These are phyloP conservation scores for Pisolithus microcarpus DNA, from an alignment of 768 basidiomycete species.

Conservation along the genomic window DNA sequence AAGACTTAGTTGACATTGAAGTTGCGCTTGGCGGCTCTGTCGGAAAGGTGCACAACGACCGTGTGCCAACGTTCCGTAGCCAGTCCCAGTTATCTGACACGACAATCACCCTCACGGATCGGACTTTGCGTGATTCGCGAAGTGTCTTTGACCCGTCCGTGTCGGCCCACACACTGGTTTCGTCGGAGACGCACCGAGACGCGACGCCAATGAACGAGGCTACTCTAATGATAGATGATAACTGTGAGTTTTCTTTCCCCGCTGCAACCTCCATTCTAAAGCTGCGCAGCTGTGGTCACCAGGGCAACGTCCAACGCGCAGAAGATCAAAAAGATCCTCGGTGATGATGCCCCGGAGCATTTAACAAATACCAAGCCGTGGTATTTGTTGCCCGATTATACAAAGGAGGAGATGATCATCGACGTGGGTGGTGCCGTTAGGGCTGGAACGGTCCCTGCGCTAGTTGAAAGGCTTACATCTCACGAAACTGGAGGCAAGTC, in stretches of 20 bases:
- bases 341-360: slow-evolving; percentile 45
- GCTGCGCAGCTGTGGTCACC: slow-evolving; percentile 13
- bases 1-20: slow-evolving; percentile 55
- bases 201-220: slow-evolving; percentile 14
- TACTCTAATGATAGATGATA: slow-evolving; percentile 15
- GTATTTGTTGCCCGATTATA: slow-evolving; percentile 82
- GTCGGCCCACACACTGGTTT: slow-evolving; percentile 20
- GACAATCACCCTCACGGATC: slow-evolving; percentile 27
- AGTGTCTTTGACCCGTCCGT: slow-evolving; percentile 17
- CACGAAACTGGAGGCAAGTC: slow-evolving; percentile 79
- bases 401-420: slow-evolving; percentile 72
- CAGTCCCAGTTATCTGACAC: slow-evolving; percentile 30
- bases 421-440: slow-evolving; percentile 79
- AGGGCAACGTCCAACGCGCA: slow-evolving; percentile 30
- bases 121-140: slow-evolving; percentile 14
- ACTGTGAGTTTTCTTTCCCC: slow-evolving; percentile 12
- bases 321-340: slow-evolving; percentile 67
- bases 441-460: slow-evolving; percentile 78
- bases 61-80: slow-evolving; percentile 23
- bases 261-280: not conserved
- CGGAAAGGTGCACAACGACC: slow-evolving; percentile 23
- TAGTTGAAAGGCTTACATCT: slow-evolving; percentile 85
- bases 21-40: slow-evolving; percentile 40
- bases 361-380: slow-evolving; percentile 55
- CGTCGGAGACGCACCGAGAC: slow-evolving; percentile 17